phyloP scores from a whole-genome alignment of 2,329 filamentous ascomycete genomes.

The Colletotrichum godetiae region DNA sequence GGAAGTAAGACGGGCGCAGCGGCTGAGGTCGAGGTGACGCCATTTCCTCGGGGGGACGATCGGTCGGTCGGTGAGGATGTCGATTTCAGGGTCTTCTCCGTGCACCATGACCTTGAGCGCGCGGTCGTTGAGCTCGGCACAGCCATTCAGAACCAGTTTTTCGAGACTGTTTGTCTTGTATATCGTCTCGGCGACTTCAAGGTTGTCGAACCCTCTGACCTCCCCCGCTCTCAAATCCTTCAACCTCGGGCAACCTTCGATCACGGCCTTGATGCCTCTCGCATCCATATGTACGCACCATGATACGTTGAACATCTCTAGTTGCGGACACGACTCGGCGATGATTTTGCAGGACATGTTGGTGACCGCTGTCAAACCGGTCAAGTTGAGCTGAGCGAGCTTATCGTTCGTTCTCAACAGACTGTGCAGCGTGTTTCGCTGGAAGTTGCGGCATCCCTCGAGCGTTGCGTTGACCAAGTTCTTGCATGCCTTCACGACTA shows the following conservation, averaged over 20 bases:
- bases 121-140: slow-evolving; percentile 80
- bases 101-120: slow-evolving; percentile 80
- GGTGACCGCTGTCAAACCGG: slow-evolving; percentile 81
- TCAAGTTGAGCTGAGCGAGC: slow-evolving; percentile 87
- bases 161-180: slow-evolving; percentile 87
- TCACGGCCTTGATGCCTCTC: slow-evolving; percentile 76
- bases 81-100: slow-evolving; percentile 80
- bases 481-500: slow-evolving; percentile 83
- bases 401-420: slow-evolving; percentile 79
- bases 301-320: slow-evolving; percentile 90
- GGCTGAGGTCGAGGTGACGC: slow-evolving; percentile 86
- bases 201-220: slow-evolving; percentile 81
- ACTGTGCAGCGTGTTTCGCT: slow-evolving; percentile 80
- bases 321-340: slow-evolving; percentile 79
- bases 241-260: slow-evolving; percentile 78
- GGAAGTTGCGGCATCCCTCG: slow-evolving; percentile 89
- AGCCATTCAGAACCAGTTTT: slow-evolving; percentile 83
- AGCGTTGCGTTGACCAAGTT: slow-evolving; percentile 90
- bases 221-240: slow-evolving; percentile 86
- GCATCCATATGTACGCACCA: slow-evolving; percentile 93
- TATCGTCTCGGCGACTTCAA: slow-evolving; percentile 77
- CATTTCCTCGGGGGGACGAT: slow-evolving; percentile 82
- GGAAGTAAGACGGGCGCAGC: slow-evolving; percentile 80
- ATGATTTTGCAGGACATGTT: slow-evolving; percentile 91
- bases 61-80: slow-evolving; percentile 81